phyloP scores from a whole-genome alignment of 345 rosid genomes.

The Gossypium thurberi region DNA sequence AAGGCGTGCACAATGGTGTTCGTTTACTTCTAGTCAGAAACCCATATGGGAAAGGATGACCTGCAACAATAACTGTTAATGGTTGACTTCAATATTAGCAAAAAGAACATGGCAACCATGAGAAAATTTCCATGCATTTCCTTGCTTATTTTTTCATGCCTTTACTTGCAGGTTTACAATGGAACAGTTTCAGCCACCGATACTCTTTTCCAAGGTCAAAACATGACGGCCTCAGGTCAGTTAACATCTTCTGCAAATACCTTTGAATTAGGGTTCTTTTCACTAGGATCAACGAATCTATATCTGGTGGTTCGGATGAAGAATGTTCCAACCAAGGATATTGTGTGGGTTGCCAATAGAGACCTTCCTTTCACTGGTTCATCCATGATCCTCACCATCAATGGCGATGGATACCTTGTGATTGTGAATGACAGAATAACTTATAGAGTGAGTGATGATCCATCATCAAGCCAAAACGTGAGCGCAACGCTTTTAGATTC shows the following conservation, averaged over 20 bases:
- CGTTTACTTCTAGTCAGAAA: no score
- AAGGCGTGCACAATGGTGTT: no score
- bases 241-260: background rate
- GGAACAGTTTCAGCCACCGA: background rate
- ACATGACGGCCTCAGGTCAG: background rate
- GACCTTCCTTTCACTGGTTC: conserved; percentile 24
- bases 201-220: background rate
- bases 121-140: background rate
- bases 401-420: conserved; percentile 18
- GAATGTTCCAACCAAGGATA: background rate
- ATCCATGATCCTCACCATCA: conserved; percentile 17
- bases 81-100: background rate
- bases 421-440: conserved; percentile 14
- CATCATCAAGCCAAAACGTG: background rate
- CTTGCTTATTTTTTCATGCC: background rate
- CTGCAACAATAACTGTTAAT: background rate
- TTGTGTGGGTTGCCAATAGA: conserved; percentile 43
- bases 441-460: background rate
- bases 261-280: conserved; percentile 7
- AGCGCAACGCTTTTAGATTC: conserved; percentile 15
- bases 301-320: background rate
- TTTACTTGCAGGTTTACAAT: background rate
- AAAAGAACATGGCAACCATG: background rate
- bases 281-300: background rate
- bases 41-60: no score